Base-by-base conservation (phyloP, 2,329 filamentous ascomycete genomes). In the Neofusicoccum ribis region DNA sequence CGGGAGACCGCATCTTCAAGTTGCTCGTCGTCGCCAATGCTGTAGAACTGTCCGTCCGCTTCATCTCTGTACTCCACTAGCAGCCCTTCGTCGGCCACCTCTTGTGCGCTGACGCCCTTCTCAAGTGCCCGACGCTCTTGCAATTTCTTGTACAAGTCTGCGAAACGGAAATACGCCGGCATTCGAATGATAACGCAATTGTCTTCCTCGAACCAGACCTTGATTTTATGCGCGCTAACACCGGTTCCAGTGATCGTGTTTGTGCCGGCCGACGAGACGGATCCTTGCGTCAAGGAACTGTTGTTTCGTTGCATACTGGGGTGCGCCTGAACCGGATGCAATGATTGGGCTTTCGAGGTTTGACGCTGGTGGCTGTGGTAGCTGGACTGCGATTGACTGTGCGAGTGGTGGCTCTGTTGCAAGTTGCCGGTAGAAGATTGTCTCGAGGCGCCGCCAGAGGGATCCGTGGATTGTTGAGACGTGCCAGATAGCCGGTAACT, bases 111-210 rank as follows among this genome's bases (percentile, higher is more conserved):
- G 6, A 71, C 72, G 6, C 76, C 76, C 60, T 77, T 78, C 67
- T 83, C 81, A 50, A 96, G 85, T 80, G 93, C 93, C 69, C 96
- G 85, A 50, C 95, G 86, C 71, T 97, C 92, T 58, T 88, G 86
- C 66, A 98, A 88, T 79, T 95, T 96, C 69, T 93, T 89, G 71
- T 90, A 89, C 8, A 99, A 84, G 67, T 92, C 90, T 62, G 86
- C 83, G 77, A 89, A 95, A 63, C 85, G 85, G 71, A 96, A 92
- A 63, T 96, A 91, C 1, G 86, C 85, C 0, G 94, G 90, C 64
- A 98, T 92, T 39, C 93, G 89, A 72, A 99, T 93, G 50, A 95
- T 91, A 70, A 97, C 94, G 65, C 96, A 87, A 70, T 97, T 94
- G 67, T 93, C 90, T 69, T 81, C 76, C 66, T 94, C 91, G 81